These are phyloP conservation scores for Wickerhamomyces tratensis DNA, from an alignment of 805 yeast species.

Conservation along the genomic window DNA sequence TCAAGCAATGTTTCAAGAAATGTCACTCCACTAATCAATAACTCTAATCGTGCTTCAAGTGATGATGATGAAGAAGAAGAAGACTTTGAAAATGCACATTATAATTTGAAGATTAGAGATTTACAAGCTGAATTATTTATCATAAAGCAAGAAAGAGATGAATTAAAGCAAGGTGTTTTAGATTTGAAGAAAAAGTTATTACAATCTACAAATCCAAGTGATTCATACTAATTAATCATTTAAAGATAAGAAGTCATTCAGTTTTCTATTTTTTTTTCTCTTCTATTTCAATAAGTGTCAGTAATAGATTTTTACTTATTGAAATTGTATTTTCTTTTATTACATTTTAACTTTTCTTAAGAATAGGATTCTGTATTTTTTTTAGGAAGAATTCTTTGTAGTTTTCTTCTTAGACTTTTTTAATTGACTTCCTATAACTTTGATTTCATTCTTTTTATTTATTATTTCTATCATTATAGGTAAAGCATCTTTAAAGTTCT, in stretches of 20 bases:
- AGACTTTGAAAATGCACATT: constrained; percentile 40
- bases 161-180: constrained; percentile 52
- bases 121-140: constrained; percentile 78
- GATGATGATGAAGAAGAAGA: constrained; percentile 23
- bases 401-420: background rate
- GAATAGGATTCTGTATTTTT: no score
- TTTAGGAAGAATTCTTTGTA: no score
- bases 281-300: no score
- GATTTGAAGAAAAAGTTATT: constrained; percentile 48
- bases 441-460: background rate
- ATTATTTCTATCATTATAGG: constrained; percentile 2
- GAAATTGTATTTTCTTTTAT: no score
- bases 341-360: no score
- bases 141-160: constrained; percentile 76
- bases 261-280: no score
- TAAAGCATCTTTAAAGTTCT: constrained; percentile 25
- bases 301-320: no score
- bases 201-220: background rate
- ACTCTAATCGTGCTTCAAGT: constrained; percentile 12
- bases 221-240: no score
- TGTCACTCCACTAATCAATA: constrained; percentile 15
- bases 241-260: no score
- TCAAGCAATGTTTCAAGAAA: constrained; percentile 11
- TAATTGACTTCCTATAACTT: background rate
- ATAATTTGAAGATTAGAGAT: constrained; percentile 68